A percentile compares a stretch with the other conserved stretches of the same genome.
Evolutionary conservation across 1,139 yeast species (phyloP).

Genomic region (Barnettozyma hawaiiensis): DNA sequence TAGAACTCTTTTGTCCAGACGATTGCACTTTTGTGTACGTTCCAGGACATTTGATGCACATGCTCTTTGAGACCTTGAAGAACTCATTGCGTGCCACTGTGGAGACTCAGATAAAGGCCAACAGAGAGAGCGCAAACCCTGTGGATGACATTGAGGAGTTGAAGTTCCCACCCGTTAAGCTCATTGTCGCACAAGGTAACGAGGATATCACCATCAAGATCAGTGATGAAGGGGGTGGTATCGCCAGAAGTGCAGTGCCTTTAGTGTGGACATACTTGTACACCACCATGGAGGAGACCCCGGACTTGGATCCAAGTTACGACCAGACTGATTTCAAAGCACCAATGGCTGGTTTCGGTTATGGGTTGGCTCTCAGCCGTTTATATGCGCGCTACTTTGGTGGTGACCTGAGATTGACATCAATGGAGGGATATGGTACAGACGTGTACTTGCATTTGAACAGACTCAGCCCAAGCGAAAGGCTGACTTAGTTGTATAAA

Average conservation of each 20-base stretch:
- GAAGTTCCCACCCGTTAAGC: constrained; percentile 76
- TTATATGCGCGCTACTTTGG: constrained; percentile 88
- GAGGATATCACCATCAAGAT: constrained; percentile 92
- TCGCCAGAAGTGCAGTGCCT: constrained; percentile 78
- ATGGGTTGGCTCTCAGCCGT: constrained; percentile 82
- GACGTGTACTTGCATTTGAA: constrained; percentile 86
- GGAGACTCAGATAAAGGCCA: constrained; percentile 46
- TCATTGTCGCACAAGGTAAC: constrained; percentile 84
- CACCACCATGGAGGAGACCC: constrained; percentile 77
- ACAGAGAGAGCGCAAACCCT: constrained; percentile 39
- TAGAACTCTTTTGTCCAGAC: constrained; percentile 56
- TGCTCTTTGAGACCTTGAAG: constrained; percentile 80
- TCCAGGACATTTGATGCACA: constrained; percentile 84
- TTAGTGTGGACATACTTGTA: constrained; percentile 88
- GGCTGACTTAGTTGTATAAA: constrained; percentile 13
- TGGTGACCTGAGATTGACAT: constrained; percentile 79
- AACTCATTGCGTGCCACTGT: constrained; percentile 83
- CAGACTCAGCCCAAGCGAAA: constrained; percentile 28
- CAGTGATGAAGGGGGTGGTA: constrained; percentile 93
- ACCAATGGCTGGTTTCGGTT: constrained; percentile 94
- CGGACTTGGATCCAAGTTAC: constrained; percentile 49
- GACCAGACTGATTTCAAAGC: constrained; percentile 40
- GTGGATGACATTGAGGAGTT: constrained; percentile 54
- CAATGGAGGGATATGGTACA: constrained; percentile 94
- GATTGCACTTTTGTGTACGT: constrained; percentile 67